Evolutionary conservation across 75 land plant genomes (phyloP).

Genomic region (Pinus taeda): DNA sequence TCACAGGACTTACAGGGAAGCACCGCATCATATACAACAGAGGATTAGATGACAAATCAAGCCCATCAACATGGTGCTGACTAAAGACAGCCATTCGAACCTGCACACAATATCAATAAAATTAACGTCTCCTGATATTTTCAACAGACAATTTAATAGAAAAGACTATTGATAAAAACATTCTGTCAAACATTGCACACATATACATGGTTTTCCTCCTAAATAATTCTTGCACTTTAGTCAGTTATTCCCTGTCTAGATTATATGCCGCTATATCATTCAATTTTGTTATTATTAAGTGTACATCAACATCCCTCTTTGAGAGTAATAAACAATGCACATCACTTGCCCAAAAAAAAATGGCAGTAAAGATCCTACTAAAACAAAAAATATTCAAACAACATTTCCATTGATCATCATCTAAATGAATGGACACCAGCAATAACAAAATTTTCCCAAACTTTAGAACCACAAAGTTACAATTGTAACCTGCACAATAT

Average conservation of each 20-base stretch:
- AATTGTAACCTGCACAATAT: background rate
- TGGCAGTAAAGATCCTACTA: background rate
- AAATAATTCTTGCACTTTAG: background rate
- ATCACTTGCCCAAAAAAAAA: background rate
- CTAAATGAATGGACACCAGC: background rate
- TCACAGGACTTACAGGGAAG: slow-evolving; percentile 67
- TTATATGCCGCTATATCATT: background rate
- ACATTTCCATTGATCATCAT: background rate
- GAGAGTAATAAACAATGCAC: background rate
- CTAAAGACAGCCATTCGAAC: slow-evolving; percentile 99
- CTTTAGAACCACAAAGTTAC: too few relatives aligned
- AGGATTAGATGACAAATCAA: slow-evolving; percentile 94
- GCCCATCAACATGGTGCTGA: slow-evolving; percentile 99
- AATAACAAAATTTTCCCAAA: too few relatives aligned
- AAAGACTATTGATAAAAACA: background rate
- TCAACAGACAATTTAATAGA: slow-evolving; percentile 3
- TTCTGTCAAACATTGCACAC: background rate
- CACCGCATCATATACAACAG: slow-evolving; percentile 97
- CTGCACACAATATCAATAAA: slow-evolving; percentile 27
- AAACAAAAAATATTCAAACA: slow-evolving; percentile 2
- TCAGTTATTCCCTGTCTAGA: background rate
- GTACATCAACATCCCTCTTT: background rate
- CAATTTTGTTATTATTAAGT: background rate
- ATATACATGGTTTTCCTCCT: background rate
- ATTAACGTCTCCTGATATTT: background rate